A percentile compares a stretch with the other conserved stretches of the same genome.
Evolutionary conservation across 2,329 filamentous ascomycete genomes (phyloP).

Genomic region (Fusarium staphyleae): DNA sequence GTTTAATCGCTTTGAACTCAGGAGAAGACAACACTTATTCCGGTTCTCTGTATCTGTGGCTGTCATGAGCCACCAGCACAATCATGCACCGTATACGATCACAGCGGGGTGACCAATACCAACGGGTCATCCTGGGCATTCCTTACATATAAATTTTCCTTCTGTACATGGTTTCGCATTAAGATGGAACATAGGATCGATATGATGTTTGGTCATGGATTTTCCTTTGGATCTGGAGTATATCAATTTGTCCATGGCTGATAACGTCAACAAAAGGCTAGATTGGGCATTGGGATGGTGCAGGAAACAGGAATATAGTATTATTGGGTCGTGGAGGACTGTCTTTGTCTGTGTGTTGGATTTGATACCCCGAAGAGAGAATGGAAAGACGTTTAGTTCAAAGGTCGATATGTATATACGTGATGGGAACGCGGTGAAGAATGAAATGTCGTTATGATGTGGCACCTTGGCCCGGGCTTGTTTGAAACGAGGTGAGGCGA

Average conservation of each 20-base stretch:
- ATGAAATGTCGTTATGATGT: no score
- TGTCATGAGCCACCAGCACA: background rate
- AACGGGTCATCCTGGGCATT: conserved; percentile 2
- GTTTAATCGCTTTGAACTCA: background rate
- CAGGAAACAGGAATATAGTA: background rate
- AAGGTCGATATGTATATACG: background rate
- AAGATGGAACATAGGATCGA: background rate
- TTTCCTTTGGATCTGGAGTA: conserved; percentile 9
- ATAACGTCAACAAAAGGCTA: conserved; percentile 11
- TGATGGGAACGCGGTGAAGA: background rate
- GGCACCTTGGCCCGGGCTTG: no score
- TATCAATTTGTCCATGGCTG: background rate
- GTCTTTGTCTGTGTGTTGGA: conserved; percentile 20
- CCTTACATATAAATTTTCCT: conserved; percentile 9
- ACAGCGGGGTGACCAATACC: background rate
- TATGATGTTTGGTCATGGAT: background rate
- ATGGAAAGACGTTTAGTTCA: conserved; percentile 5
- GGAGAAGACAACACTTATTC: no score
- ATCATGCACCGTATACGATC: background rate
- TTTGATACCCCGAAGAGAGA: conserved; percentile 35
- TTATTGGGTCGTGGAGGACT: conserved; percentile 17
- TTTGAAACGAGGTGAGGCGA: no score
- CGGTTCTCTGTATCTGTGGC: background rate
- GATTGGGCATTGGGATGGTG: conserved; percentile 12
- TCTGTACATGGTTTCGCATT: conserved; percentile 8